Conservation (phyloP, 2,329 filamentous ascomycete genomes). For the Pyrenophora teres region DNA sequence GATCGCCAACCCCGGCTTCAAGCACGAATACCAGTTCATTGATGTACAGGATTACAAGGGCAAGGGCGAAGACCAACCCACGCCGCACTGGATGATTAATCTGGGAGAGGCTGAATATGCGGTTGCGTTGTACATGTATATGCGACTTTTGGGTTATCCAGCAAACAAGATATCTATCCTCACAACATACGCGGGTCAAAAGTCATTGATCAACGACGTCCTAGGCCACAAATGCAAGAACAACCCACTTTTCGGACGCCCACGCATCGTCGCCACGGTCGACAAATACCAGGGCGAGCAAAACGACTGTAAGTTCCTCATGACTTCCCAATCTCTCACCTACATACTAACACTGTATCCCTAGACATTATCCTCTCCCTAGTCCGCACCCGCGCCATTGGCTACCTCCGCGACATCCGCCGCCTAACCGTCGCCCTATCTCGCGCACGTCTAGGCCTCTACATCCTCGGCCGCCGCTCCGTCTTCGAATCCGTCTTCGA, state of each 20-base stretch:
- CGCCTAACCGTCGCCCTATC: constrained; percentile 94
- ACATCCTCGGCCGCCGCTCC: constrained; percentile 84
- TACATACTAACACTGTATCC: constrained; percentile 10
- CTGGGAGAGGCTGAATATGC: constrained; percentile 96
- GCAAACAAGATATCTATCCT: constrained; percentile 83
- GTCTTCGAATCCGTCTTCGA: constrained; percentile 91
- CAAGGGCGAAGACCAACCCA: constrained; percentile 83
- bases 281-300: constrained; percentile 99
- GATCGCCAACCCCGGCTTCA: constrained; percentile 86
- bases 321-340: neutral
- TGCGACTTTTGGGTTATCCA: constrained; percentile 93
- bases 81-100: constrained; percentile 95
- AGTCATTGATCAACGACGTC: constrained; percentile 85
- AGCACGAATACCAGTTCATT: constrained; percentile 95
- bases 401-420: constrained; percentile 90
- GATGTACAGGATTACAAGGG: constrained; percentile 93
- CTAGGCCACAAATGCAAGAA: constrained; percentile 79
- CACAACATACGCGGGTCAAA: constrained; percentile 91
- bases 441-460: constrained; percentile 86
- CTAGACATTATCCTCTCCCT: constrained; percentile 90
- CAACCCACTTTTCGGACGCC: constrained; percentile 84
- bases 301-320: constrained; percentile 84
- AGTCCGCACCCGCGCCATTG: constrained; percentile 83
- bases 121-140: constrained; percentile 94
- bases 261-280: constrained; percentile 88